These are phyloP conservation scores for Trametes cubensis DNA, from an alignment of 768 basidiomycete genomes.

Conservation along the genomic window DNA sequence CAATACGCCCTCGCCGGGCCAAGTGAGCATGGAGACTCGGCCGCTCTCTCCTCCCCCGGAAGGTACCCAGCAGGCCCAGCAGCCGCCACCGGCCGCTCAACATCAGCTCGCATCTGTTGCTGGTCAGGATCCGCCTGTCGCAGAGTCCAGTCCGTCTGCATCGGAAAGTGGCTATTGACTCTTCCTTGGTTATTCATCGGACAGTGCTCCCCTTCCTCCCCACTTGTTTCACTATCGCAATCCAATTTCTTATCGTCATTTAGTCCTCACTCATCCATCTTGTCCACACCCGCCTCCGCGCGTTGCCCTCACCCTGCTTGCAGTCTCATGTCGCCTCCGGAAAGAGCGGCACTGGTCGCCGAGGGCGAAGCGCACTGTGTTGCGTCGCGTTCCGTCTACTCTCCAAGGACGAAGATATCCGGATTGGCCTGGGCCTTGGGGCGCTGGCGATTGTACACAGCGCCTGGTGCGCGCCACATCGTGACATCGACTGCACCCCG, in stretches of 20 bases:
- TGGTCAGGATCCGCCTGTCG: slow-evolving; percentile 63
- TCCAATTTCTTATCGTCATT: slow-evolving; percentile 26
- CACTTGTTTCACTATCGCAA: slow-evolving; percentile 23
- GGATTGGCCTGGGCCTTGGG: slow-evolving; percentile 34
- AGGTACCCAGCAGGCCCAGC: slow-evolving; percentile 38
- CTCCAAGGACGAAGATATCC: slow-evolving; percentile 26
- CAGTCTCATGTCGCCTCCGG: slow-evolving; percentile 19
- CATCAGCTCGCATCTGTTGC: slow-evolving; percentile 56
- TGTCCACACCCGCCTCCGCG: slow-evolving; percentile 35
- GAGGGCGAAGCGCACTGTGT: slow-evolving; percentile 6
- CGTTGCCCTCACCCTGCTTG: slow-evolving; percentile 37
- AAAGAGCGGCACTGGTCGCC: slow-evolving; percentile 13
- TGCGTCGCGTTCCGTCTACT: slow-evolving; percentile 5
- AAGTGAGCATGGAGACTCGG: slow-evolving; percentile 46
- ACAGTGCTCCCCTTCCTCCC: slow-evolving; percentile 25
- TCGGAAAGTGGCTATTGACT: slow-evolving; percentile 39
- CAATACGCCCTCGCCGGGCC: slow-evolving; percentile 58
- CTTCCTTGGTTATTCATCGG: slow-evolving; percentile 20
- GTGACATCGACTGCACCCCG: slow-evolving; percentile 21
- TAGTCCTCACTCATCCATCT: slow-evolving; percentile 28
- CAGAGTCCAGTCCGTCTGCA: slow-evolving; percentile 53
- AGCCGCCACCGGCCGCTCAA: slow-evolving; percentile 24
- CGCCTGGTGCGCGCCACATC: slow-evolving; percentile 36
- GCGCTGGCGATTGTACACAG: slow-evolving; percentile 37
- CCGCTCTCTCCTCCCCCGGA: slow-evolving; percentile 72